Evolutionary conservation across 2,329 filamentous ascomycete genomes (phyloP).

Genomic region (Cladophialophora exuberans): DNA sequence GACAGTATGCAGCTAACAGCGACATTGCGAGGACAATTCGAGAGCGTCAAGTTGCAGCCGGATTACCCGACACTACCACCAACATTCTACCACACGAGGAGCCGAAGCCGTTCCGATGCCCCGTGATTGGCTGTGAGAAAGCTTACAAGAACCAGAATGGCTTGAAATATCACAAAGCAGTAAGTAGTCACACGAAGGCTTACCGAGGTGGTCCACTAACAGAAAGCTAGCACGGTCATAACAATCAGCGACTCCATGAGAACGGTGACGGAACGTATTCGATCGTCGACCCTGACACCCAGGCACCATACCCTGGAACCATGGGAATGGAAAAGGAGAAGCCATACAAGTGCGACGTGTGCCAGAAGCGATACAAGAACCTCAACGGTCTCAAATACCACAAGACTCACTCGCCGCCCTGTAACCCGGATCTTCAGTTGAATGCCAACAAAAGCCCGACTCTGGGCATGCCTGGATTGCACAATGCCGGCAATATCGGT

Average conservation of each 20-base stretch:
- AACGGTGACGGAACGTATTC: conserved; percentile 97
- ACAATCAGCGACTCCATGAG: conserved; percentile 94
- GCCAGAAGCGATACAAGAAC: conserved; percentile 99
- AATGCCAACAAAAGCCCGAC: conserved; percentile 46
- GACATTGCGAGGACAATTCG: conserved; percentile 70
- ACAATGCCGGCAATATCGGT: conserved; percentile 52
- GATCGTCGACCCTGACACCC: conserved; percentile 95
- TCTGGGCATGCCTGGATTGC: conserved; percentile 30
- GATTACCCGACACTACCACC: conserved; percentile 51
- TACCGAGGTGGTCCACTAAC: conserved; percentile 32
- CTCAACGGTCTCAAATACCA: conserved; percentile 96
- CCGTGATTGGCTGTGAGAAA: conserved; percentile 94
- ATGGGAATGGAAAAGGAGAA: conserved; percentile 99
- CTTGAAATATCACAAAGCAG: conserved; percentile 82
- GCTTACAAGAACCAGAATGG: conserved; percentile 99
- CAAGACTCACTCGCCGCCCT: conserved; percentile 82
- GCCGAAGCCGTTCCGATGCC: conserved; percentile 96
- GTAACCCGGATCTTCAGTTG: conserved; percentile 78
- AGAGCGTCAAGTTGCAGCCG: conserved; percentile 66
- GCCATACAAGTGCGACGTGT: conserved; percentile 95
- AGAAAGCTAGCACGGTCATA: conserved; percentile 74
- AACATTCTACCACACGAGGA: conserved; percentile 71
- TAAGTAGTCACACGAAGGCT: conserved; percentile 43
- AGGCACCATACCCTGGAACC: conserved; percentile 90
- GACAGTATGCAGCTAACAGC: conserved; percentile 75